Evolutionary conservation across 495 filamentous ascomycete genomes (phyloP).

Genomic region (Penicillium diatomitis): DNA sequence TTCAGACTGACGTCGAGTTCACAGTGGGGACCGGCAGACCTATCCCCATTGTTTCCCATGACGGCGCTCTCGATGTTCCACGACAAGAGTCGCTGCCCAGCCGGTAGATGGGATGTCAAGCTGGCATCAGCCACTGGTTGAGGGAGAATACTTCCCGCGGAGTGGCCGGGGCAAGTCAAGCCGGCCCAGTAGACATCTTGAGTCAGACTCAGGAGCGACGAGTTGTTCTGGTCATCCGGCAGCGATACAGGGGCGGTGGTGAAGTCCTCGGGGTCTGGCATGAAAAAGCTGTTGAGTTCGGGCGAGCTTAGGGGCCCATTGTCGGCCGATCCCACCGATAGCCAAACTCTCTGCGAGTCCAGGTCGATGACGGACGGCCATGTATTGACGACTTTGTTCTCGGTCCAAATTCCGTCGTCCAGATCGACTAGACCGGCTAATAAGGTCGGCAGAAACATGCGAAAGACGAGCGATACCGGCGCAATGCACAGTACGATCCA

Average conservation of each 20-base stretch:
- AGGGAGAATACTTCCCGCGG: neutral
- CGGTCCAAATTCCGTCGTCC: neutral
- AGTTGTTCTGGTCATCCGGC: slow-evolving; percentile 3
- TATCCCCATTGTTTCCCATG: neutral
- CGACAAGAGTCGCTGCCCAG: slow-evolving; percentile 1
- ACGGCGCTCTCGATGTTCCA: neutral
- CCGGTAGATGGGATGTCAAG: neutral
- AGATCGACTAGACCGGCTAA: slow-evolving; percentile 11
- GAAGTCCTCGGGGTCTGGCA: slow-evolving; percentile 1
- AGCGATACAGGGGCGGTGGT: slow-evolving; percentile 8
- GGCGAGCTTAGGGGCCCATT: neutral
- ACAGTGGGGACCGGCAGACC: slow-evolving; percentile 1
- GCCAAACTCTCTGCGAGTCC: slow-evolving; percentile 10
- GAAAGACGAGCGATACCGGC: slow-evolving; percentile 7
- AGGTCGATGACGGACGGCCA: slow-evolving; percentile 16
- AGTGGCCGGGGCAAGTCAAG: slow-evolving; percentile 4
- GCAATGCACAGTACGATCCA: slow-evolving; percentile 17
- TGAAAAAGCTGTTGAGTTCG: neutral
- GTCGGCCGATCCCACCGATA: neutral
- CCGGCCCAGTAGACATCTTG: slow-evolving; percentile 19
- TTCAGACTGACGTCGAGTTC: slow-evolving; percentile 4
- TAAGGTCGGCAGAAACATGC: slow-evolving; percentile 13
- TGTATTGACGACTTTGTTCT: slow-evolving; percentile 5
- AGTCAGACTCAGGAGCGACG: slow-evolving; percentile 7
- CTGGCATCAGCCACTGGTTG: neutral